phyloP scores from a whole-genome alignment of 129 eudicot genomes.

The Ambrosia artemisiifolia region DNA sequence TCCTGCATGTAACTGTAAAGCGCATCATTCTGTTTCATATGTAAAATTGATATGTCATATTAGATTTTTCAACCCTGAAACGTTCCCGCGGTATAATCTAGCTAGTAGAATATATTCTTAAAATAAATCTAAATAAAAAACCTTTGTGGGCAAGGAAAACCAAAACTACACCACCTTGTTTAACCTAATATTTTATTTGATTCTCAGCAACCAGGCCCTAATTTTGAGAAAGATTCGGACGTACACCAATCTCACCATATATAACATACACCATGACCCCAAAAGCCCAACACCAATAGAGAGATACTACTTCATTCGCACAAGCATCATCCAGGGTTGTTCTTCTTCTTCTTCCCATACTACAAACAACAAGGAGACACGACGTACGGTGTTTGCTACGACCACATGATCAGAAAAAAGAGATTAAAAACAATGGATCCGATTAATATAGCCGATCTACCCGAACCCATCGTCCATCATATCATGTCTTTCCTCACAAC shows the following conservation, averaged over 20 bases:
- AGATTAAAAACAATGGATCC: constrained; percentile 16
- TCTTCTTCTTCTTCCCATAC: constrained; percentile 7
- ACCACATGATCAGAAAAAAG: not conserved
- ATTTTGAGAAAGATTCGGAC: not conserved
- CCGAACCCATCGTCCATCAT: constrained; percentile 36
- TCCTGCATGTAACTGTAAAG: too few species aligned
- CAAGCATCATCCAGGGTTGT: not conserved
- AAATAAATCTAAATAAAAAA: not conserved
- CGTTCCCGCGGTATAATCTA: too few species aligned
- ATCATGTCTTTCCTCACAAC: constrained; percentile 31
- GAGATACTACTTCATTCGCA: too few species aligned
- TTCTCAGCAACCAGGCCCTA: not conserved
- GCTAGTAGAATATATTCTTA: not conserved
- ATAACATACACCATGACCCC: not conserved
- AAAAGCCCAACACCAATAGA: too few species aligned
- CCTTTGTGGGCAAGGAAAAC: not conserved
- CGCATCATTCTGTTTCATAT: too few species aligned
- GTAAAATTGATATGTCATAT: too few species aligned
- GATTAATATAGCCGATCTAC: constrained; percentile 23
- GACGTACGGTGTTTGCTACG: not conserved
- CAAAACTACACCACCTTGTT: too few species aligned
- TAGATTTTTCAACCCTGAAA: too few species aligned
- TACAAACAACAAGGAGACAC: constrained; percentile 11
- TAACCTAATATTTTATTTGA: not conserved
- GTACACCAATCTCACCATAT: not conserved